Conservation (phyloP, 768 basidiomycete genomes). For the Mycena crocata region DNA sequence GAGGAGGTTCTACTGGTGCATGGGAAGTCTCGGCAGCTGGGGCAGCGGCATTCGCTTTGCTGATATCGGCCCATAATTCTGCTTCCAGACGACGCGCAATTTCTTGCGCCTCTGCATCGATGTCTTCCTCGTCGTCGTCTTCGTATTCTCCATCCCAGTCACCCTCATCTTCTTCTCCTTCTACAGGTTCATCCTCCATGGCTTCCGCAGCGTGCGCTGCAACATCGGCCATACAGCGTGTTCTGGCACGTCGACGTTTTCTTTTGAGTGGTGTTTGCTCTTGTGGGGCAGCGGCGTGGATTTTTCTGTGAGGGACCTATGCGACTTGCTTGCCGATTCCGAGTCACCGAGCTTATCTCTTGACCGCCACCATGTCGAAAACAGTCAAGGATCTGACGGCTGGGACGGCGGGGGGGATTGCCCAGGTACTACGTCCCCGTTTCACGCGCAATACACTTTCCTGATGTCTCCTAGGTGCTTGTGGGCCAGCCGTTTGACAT, state of each 20-base stretch:
- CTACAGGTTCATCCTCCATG: neutral
- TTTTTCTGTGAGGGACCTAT: conserved; percentile 4
- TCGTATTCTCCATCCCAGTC: conserved; percentile 43
- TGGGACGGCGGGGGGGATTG: conserved; percentile 91
- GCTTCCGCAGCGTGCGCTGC: neutral
- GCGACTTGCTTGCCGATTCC: conserved; percentile 16
- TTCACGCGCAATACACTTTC: conserved; percentile 29
- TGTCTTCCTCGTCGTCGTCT: conserved; percentile 58
- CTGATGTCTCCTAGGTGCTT: conserved; percentile 65
- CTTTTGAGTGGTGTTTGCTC: too few species aligned
- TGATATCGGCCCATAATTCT: conserved; percentile 83
- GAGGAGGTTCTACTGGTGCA: conserved; percentile 39
- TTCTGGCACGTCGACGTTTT: neutral
- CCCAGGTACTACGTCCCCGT: conserved; percentile 66
- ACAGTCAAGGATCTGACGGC: conserved; percentile 90
- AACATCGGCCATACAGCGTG: conserved; percentile 4
- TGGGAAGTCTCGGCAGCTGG: conserved; percentile 14
- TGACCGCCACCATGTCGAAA: conserved; percentile 57
- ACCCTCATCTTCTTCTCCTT: conserved; percentile 36
- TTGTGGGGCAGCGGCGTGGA: too few species aligned
- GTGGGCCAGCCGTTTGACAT: conserved; percentile 97
- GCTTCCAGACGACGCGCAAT: conserved; percentile 81
- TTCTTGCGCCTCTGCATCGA: conserved; percentile 78
- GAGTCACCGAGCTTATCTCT: conserved; percentile 24
- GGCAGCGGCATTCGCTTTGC: conserved; percentile 55